These are phyloP conservation scores for Rhodosporidiobolus odoratus DNA, from an alignment of 768 basidiomycete genomes.

Conservation along the genomic window DNA sequence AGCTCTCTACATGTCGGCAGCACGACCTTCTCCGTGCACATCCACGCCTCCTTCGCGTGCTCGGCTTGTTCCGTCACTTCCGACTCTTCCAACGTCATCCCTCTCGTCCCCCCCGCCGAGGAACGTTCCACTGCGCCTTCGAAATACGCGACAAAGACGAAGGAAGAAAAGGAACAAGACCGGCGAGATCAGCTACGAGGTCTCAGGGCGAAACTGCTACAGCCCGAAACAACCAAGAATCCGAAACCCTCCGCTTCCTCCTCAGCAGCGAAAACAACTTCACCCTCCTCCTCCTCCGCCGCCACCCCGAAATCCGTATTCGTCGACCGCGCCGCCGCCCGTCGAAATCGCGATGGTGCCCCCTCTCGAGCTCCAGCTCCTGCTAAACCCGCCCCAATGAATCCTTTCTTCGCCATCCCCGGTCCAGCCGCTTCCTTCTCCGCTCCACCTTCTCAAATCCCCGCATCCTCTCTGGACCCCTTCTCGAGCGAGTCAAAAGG, in stretches of 20 bases:
- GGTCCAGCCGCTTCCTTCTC: slow-evolving; percentile 9
- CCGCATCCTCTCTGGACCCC: background rate
- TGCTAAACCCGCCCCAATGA: slow-evolving; percentile 2
- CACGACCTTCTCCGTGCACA: slow-evolving; percentile 29
- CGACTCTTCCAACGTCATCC: slow-evolving; percentile 36
- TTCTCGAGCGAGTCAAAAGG: slow-evolving; percentile 22
- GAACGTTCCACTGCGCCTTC: background rate
- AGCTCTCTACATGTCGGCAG: slow-evolving; percentile 21
- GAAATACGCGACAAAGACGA: background rate
- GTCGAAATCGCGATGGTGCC: slow-evolving; percentile 18
- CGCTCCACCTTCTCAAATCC: background rate
- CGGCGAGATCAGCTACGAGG: slow-evolving; percentile 23
- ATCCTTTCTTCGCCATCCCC: slow-evolving; percentile 28
- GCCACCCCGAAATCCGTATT: background rate
- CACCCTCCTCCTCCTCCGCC: background rate
- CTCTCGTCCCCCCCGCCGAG: slow-evolving; percentile 5
- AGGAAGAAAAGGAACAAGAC: slow-evolving; percentile 31
- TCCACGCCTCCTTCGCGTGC: slow-evolving; percentile 36
- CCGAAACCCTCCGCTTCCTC: background rate
- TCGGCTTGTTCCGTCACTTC: slow-evolving; percentile 27
- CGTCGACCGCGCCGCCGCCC: slow-evolving; percentile 32
- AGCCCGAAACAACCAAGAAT: background rate
- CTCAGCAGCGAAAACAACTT: background rate
- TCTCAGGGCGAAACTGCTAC: slow-evolving; percentile 26
- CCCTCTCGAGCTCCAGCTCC: slow-evolving; percentile 3